Percentiles rank a stretch among this genome's conserved stretches.
phyloP scores from a whole-genome alignment of 352 stramenopile species.

The Saprolegnia parasitica region DNA sequence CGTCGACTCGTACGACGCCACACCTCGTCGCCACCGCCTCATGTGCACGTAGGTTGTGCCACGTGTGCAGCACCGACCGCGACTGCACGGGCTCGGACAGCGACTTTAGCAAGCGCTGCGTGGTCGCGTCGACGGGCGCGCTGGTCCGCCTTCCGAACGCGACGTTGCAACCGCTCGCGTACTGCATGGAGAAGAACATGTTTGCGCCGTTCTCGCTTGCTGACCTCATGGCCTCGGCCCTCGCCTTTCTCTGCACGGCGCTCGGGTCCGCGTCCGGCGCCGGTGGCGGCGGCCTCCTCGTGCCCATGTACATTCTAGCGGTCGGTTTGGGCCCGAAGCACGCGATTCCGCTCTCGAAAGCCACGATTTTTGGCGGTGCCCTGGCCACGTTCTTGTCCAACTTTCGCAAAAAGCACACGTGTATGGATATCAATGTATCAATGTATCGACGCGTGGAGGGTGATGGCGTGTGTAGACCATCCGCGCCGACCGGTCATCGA shows the following conservation, averaged over 20 bases:
- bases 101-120: conserved; percentile 56
- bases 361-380: conserved; percentile 96
- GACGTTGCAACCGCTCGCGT: conserved; percentile 29
- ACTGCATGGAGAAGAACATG: conserved; percentile 80
- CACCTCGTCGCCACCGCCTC: no score
- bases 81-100: conserved; percentile 47
- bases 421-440: conserved; percentile 32
- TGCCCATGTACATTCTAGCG: conserved; percentile 96
- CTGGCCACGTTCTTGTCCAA: conserved; percentile 95
- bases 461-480: conserved; percentile 36
- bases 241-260: conserved; percentile 80
- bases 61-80: conserved; percentile 49
- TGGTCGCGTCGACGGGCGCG: background rate
- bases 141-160: background rate
- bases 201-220: conserved; percentile 68
- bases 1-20: conserved; percentile 40
- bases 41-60: conserved; percentile 43
- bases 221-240: conserved; percentile 58
- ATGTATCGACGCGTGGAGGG: background rate
- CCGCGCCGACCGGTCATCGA: conserved; percentile 93
- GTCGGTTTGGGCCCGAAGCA: conserved; percentile 91
- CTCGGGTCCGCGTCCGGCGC: conserved; percentile 90
- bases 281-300: conserved; percentile 93
- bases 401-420: conserved; percentile 88
- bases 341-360: conserved; percentile 95